Percentiles rank a stretch among this genome's conserved stretches.
Conservation (phyloP, 371 early-diverging fungal genomes). For the Lichtheimia ornata region DNA sequence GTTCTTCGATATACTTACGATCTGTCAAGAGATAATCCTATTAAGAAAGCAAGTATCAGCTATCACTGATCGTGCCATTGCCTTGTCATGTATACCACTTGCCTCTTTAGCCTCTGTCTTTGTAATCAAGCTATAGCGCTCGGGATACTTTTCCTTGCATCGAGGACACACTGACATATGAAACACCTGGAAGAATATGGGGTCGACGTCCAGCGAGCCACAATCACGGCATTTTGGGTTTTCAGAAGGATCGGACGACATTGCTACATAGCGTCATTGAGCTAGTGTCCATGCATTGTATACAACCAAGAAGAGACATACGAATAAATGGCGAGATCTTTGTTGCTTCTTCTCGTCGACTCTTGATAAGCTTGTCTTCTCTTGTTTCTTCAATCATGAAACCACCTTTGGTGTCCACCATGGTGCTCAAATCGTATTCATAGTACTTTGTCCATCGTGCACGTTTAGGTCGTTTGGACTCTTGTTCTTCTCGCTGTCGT, state of each 20-base stretch:
- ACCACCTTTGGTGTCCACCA: conserved; percentile 35
- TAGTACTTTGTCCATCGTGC: conserved; percentile 30
- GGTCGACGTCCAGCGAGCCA: conserved; percentile 76
- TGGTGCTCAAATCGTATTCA: conserved; percentile 32
- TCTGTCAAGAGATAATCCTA: conserved; percentile 91
- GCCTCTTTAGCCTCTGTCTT: conserved; percentile 89
- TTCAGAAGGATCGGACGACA: conserved; percentile 60
- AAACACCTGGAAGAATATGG: conserved; percentile 70
- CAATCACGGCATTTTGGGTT: conserved; percentile 81
- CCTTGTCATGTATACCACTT: conserved; percentile 4
- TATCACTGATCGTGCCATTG: background rate
- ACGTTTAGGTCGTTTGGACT: conserved; percentile 10
- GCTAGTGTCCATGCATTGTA: background rate
- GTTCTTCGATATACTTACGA: conserved; percentile 40
- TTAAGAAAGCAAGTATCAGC: no score
- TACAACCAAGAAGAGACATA: conserved; percentile 24
- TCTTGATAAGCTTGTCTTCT: conserved; percentile 29
- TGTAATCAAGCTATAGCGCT: conserved; percentile 90
- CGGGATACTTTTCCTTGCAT: conserved; percentile 76
- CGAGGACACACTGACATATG: conserved; percentile 69
- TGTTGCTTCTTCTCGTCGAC: conserved; percentile 19
- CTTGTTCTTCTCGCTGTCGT: conserved; percentile 5
- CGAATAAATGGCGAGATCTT: conserved; percentile 52
- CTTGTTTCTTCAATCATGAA: conserved; percentile 67
- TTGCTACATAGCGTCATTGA: conserved; percentile 34